Percentiles rank a stretch among this genome's conserved stretches.
phyloP scores from a whole-genome alignment of 805 yeast species.

The Wickerhamomyces bovis region DNA sequence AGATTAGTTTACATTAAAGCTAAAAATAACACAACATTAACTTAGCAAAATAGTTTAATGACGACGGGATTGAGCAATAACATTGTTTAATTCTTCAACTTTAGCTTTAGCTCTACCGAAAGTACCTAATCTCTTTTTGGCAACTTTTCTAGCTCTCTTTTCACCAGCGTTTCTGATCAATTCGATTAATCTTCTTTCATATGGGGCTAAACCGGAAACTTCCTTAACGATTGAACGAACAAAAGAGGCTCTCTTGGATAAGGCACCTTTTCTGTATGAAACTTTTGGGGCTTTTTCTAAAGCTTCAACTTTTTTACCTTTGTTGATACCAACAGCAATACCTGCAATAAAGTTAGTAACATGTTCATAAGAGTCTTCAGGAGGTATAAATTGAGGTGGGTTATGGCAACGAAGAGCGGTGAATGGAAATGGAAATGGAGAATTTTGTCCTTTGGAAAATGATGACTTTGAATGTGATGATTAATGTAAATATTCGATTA shows the following conservation, averaged over 20 bases:
- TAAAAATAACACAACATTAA: conserved; percentile 1
- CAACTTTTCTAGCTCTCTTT: conserved; percentile 99
- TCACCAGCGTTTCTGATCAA: conserved; percentile 99
- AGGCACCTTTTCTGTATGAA: conserved; percentile 95
- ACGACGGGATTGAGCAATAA: conserved; percentile 96
- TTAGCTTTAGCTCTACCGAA: conserved; percentile 99
- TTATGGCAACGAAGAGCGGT: neutral
- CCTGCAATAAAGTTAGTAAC: conserved; percentile 44
- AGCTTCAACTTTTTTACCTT: conserved; percentile 94
- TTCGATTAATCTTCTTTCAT: conserved; percentile 99
- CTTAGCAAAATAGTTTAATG: conserved; percentile 41
- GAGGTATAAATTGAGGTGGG: neutral
- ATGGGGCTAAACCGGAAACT: conserved; percentile 98
- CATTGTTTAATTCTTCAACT: conserved; percentile 96
- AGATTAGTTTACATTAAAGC: conserved; percentile 2
- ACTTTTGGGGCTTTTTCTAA: conserved; percentile 82
- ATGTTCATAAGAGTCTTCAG: neutral
- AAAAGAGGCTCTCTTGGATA: conserved; percentile 91
- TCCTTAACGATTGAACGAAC: conserved; percentile 95
- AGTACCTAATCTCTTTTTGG: conserved; percentile 99
- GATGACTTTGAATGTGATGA: too few relatives aligned
- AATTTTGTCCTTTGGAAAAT: too few relatives aligned
- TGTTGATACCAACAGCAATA: conserved; percentile 98
- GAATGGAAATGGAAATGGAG: too few relatives aligned
- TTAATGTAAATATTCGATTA: too few relatives aligned